Percentiles rank a stretch among this genome's conserved stretches.
These are phyloP conservation scores for Quercus lobata DNA, from an alignment of 331 rosid species.

Conservation along the genomic window DNA sequence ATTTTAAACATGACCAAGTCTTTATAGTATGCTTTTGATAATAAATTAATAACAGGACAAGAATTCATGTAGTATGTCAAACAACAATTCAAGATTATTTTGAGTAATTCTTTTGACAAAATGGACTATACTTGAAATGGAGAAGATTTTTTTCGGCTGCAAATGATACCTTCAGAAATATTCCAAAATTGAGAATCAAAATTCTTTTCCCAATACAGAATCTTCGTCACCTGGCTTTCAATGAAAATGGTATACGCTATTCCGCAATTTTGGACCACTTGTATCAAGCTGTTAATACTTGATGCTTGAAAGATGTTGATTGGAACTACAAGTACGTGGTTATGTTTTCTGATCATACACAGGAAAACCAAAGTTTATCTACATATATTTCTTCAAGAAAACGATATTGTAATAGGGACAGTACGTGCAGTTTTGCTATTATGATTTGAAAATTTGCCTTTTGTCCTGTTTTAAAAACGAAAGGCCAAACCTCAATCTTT, in stretches of 20 bases:
- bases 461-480: too few relatives aligned
- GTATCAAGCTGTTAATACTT: background rate
- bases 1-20: background rate
- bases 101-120: too few relatives aligned
- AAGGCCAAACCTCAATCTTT: too few relatives aligned
- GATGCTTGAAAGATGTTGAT: background rate
- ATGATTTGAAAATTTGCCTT: too few relatives aligned
- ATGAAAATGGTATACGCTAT: background rate
- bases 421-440: too few relatives aligned
- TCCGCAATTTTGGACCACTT: background rate
- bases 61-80: background rate
- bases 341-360: background rate
- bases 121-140: too few relatives aligned
- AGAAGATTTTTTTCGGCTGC: too few relatives aligned
- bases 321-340: background rate
- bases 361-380: background rate
- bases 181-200: background rate
- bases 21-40: background rate
- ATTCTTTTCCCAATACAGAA: background rate
- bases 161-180: background rate
- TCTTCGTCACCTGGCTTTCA: background rate
- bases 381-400: background rate
- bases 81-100: too few relatives aligned
- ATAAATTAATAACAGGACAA: background rate
- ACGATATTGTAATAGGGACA: too few relatives aligned